Conservation (phyloP, 352 stramenopile species). For the Phytophthora podocarpi region DNA sequence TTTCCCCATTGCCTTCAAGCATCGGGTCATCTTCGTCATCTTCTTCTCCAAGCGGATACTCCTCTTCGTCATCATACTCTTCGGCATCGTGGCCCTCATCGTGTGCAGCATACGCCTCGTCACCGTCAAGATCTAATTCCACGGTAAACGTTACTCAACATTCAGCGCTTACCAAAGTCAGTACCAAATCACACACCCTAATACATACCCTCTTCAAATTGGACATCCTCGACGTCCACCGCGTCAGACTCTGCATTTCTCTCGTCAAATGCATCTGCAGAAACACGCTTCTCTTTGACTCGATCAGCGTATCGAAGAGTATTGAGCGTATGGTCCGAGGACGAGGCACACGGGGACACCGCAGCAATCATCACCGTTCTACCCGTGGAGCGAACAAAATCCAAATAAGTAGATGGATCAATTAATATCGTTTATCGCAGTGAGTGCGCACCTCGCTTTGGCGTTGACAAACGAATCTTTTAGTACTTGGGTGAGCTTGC, state of each 20-base stretch:
- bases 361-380: slow-evolving; percentile 97
- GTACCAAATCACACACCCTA: background rate
- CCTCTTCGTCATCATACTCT: slow-evolving; percentile 33
- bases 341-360: slow-evolving; percentile 93
- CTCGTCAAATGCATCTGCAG: slow-evolving; percentile 71
- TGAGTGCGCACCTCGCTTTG: slow-evolving; percentile 68
- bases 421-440: background rate
- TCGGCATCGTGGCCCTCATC: slow-evolving; percentile 29
- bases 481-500: slow-evolving; percentile 97
- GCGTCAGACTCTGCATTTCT: slow-evolving; percentile 25
- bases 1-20: slow-evolving; percentile 24
- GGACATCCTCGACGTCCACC: slow-evolving; percentile 64
- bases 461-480: slow-evolving; percentile 98
- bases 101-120: slow-evolving; percentile 44
- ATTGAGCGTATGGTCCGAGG: slow-evolving; percentile 97
- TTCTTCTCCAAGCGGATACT: slow-evolving; percentile 27
- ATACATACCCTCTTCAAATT: slow-evolving; percentile 55
- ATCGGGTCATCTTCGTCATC: slow-evolving; percentile 27
- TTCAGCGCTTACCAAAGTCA: background rate
- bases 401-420: background rate
- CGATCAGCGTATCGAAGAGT: slow-evolving; percentile 97
- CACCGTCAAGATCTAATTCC: slow-evolving; percentile 14
- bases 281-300: slow-evolving; percentile 95
- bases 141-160: background rate
- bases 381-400: background rate